Base-by-base conservation (phyloP, 257 asterid species). In the Rehmannia glutinosa region DNA sequence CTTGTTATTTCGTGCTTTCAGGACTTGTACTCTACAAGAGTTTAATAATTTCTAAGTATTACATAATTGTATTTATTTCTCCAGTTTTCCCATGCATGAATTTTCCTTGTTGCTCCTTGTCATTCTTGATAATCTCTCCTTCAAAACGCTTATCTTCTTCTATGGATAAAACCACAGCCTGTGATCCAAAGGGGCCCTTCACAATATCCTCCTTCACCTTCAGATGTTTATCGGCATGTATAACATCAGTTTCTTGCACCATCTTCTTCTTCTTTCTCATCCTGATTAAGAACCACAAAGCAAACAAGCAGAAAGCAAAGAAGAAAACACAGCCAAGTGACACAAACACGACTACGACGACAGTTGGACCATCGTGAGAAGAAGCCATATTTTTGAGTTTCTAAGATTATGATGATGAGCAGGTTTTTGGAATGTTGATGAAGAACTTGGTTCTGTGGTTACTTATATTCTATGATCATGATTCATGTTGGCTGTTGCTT, bases 81-180 rank as follows among this genome's bases (percentile, higher is more conserved):
- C 73, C 42, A 69, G 41, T 38, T 65, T 49, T 61, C 27, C 73
- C 72, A 8, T 67, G 60, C 73, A 57, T 24, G 11, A 42, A 11
- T n/a, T 77, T 45, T 3, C 42, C 73, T 11, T 47, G 57, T 27
- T 51, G 24, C 59, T 68, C 27, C 52, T 78, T 66, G 67, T 74
- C 80, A 53, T 71, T 72, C 77, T 71, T 72, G 21, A 38, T 33
- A 5, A 78, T 54, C 50, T 81, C 69, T 50, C 71, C 81, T 54
- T 78, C 83, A 15, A 78, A 71, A 10, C 21, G 76, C 62, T 73
- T 74, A 61, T 85, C 85, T 6, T 74, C 80, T 25, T 85, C 88
- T 7, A 85, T 38, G 21, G 84, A 41, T 23, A 85, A 3, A 20
- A 66, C 67, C 54, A 70, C 69, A 4, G 74, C 42, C n/a, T 81